A percentile compares a stretch with the other conserved stretches of the same genome.
Conservation (phyloP, 768 basidiomycete species). For the Lactarius hatsudake region DNA sequence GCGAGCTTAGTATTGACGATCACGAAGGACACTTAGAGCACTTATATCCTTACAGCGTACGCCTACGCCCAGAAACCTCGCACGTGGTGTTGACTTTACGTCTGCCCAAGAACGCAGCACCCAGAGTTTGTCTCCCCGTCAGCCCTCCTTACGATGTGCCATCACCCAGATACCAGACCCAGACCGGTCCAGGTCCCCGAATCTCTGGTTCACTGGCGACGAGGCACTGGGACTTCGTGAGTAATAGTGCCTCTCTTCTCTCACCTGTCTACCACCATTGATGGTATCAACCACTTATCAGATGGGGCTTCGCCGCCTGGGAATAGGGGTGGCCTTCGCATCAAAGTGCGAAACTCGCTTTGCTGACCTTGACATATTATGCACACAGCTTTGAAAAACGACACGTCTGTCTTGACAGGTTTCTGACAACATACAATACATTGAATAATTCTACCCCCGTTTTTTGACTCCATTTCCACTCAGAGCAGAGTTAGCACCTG, state of each 20-base stretch:
- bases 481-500: conserved; percentile 38
- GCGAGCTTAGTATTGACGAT: neutral
- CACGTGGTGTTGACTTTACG: neutral
- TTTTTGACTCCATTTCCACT: neutral
- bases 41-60: neutral
- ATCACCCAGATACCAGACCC: neutral
- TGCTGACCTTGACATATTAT: neutral
- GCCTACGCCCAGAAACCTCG: neutral
- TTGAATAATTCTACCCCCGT: neutral
- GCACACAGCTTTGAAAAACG: neutral
- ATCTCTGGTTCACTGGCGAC: neutral
- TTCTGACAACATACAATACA: neutral
- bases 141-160: neutral
- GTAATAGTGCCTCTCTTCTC: neutral
- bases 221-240: neutral
- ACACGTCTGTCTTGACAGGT: neutral
- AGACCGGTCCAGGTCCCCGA: neutral
- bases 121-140: neutral
- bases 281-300: neutral
- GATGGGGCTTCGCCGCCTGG: neutral
- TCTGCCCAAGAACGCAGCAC: neutral
- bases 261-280: neutral
- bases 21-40: neutral
- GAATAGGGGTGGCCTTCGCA: neutral
- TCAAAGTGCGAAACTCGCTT: neutral